Evolutionary conservation across 352 stramenopile genomes (phyloP).

Genomic region (Thraustochytrium sp.): DNA sequence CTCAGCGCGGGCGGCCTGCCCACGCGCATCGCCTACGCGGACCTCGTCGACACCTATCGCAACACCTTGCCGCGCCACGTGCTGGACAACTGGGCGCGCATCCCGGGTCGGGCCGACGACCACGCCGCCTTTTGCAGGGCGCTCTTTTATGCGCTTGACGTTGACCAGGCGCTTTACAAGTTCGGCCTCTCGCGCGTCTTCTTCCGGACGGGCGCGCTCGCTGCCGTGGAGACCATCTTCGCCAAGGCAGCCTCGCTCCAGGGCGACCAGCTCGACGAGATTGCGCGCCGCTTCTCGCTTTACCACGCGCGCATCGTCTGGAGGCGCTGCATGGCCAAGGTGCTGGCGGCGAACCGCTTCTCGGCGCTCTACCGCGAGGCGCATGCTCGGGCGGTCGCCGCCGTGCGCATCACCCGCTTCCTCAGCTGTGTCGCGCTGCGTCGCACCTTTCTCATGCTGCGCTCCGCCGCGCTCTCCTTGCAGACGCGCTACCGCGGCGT

Average conservation of each 20-base stretch:
- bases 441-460: background rate
- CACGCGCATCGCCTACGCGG: slow-evolving; percentile 64
- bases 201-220: slow-evolving; percentile 54
- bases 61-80: slow-evolving; percentile 60
- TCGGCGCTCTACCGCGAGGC: background rate
- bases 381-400: background rate
- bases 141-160: slow-evolving; percentile 65
- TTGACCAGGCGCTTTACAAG: slow-evolving; percentile 64
- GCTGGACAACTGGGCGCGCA: slow-evolving; percentile 57
- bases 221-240: background rate
- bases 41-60: slow-evolving; percentile 59
- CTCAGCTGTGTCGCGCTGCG: background rate
- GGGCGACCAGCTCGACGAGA: background rate
- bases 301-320: slow-evolving; percentile 61
- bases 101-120: background rate
- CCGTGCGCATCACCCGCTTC: background rate
- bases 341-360: slow-evolving; percentile 48
- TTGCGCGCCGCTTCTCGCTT: background rate
- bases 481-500: background rate
- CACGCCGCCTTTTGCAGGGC: slow-evolving; percentile 60
- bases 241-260: background rate
- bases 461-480: background rate
- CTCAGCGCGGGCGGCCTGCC: slow-evolving; percentile 64
- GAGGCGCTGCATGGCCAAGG: slow-evolving; percentile 64
- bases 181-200: slow-evolving; percentile 58